Conservation (phyloP, 495 filamentous ascomycete species). For the Daldinia concentrica region DNA sequence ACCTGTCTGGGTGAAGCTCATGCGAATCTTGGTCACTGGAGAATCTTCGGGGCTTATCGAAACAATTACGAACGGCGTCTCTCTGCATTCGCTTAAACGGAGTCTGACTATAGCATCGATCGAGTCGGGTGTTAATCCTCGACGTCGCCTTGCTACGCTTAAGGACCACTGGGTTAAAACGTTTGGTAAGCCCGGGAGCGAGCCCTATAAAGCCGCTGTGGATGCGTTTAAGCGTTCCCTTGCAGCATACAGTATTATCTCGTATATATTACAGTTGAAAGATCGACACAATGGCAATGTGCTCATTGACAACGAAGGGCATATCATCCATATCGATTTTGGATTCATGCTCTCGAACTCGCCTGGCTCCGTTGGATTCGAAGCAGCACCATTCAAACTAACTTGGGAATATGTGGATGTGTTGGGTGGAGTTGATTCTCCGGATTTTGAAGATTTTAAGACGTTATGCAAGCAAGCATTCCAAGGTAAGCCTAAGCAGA, state of each 20-base stretch:
- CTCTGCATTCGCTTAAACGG: slow-evolving; percentile 77
- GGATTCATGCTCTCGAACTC: slow-evolving; percentile 86
- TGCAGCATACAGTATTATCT: slow-evolving; percentile 79
- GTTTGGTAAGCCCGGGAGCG: slow-evolving; percentile 70
- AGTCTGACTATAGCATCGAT: slow-evolving; percentile 74
- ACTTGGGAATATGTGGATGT: slow-evolving; percentile 82
- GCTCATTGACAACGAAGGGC: slow-evolving; percentile 78
- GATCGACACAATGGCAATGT: slow-evolving; percentile 86
- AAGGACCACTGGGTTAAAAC: slow-evolving; percentile 80
- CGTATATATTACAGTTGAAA: slow-evolving; percentile 79
- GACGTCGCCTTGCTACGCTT: slow-evolving; percentile 73
- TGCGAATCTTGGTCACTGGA: slow-evolving; percentile 81
- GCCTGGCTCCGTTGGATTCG: slow-evolving; percentile 77
- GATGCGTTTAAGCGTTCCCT: slow-evolving; percentile 76
- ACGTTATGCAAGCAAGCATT: slow-evolving; percentile 77
- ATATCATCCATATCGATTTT: slow-evolving; percentile 85
- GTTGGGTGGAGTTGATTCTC: slow-evolving; percentile 69
- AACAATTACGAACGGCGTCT: slow-evolving; percentile 82
- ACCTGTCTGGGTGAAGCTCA: slow-evolving; percentile 80
- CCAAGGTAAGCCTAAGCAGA: slow-evolving; percentile 60
- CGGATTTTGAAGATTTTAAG: slow-evolving; percentile 72
- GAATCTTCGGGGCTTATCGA: slow-evolving; percentile 81
- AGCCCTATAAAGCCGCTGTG: slow-evolving; percentile 68
- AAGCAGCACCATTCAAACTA: slow-evolving; percentile 81
- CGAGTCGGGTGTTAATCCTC: slow-evolving; percentile 70